These are phyloP conservation scores for Trifolium subterraneum DNA, from an alignment of 306 rosid species.

Conservation along the genomic window DNA sequence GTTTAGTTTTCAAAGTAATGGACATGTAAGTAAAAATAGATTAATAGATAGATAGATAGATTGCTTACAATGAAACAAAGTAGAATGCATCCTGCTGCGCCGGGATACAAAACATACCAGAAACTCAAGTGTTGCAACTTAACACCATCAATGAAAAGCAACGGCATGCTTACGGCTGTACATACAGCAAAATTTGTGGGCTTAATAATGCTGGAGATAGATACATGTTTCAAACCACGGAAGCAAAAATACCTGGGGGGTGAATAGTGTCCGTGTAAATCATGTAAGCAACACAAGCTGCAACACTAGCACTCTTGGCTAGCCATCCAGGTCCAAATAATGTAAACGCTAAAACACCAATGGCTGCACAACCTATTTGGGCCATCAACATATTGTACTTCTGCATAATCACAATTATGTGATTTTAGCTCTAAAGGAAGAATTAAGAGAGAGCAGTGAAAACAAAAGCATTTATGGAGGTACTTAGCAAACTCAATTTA, in stretches of 20 bases:
- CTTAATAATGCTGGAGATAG: background rate
- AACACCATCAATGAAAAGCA: conserved; percentile 88
- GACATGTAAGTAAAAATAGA: background rate
- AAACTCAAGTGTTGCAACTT: conserved; percentile 76
- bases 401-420: conserved; percentile 54
- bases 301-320: conserved; percentile 72
- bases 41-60: background rate
- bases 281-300: conserved; percentile 90
- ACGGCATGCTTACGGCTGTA: conserved; percentile 89
- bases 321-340: conserved; percentile 89
- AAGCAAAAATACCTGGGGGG: conserved; percentile 73
- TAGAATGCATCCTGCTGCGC: conserved; percentile 77
- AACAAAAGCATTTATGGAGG: no score
- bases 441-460: no score
- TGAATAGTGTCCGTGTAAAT: conserved; percentile 70
- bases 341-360: conserved; percentile 75
- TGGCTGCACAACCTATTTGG: conserved; percentile 92
- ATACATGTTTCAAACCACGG: background rate
- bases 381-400: conserved; percentile 86
- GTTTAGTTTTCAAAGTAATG: background rate
- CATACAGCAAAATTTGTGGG: background rate
- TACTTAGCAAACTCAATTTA: conserved; percentile 18
- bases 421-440: background rate
- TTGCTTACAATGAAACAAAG: conserved; percentile 77
- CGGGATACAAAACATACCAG: conserved; percentile 85